A percentile compares a stretch with the other conserved stretches of the same genome.
These are phyloP conservation scores for Boletus pseudopeckii DNA, from an alignment of 768 basidiomycete genomes.

Conservation along the genomic window DNA sequence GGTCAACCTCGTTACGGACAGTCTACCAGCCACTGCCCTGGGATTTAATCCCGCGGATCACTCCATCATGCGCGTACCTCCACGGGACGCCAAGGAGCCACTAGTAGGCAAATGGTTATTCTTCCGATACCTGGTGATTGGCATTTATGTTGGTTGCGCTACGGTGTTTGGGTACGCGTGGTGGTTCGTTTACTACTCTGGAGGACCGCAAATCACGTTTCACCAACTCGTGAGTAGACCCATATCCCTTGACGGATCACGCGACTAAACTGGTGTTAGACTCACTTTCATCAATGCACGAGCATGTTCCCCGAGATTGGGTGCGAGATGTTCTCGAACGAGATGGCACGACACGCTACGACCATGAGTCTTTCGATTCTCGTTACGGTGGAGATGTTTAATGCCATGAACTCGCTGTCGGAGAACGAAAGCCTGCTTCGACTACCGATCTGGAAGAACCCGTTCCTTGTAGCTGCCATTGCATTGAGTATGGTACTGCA, in stretches of 20 bases:
- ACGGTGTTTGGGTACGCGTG: constrained; percentile 98
- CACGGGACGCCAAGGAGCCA: constrained; percentile 85
- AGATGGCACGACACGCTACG: constrained; percentile 81
- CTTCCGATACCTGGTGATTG: constrained; percentile 92
- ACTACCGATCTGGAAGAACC: constrained; percentile 93
- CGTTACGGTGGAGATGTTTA: constrained; percentile 96
- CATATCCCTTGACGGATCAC: not conserved
- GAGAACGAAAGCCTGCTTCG: constrained; percentile 92
- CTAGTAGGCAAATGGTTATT: constrained; percentile 92
- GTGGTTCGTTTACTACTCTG: constrained; percentile 95
- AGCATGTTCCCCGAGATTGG: constrained; percentile 83
- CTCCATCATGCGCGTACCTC: constrained; percentile 94
- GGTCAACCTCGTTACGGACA: constrained; percentile 98
- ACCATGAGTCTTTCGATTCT: constrained; percentile 96
- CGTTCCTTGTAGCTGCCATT: constrained; percentile 87
- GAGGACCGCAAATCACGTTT: constrained; percentile 91
- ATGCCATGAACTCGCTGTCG: constrained; percentile 96
- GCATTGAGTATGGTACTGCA: constrained; percentile 89
- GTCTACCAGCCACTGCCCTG: constrained; percentile 92
- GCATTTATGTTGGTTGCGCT: constrained; percentile 89
- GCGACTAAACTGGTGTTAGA: constrained; percentile 44
- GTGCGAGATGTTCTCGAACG: constrained; percentile 93
- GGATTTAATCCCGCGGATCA: constrained; percentile 98
- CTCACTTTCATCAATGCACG: constrained; percentile 93
- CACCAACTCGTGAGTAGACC: constrained; percentile 74